Base-by-base conservation (phyloP, 1,284 basidiomycete species). In the Trametes polyzona region DNA sequence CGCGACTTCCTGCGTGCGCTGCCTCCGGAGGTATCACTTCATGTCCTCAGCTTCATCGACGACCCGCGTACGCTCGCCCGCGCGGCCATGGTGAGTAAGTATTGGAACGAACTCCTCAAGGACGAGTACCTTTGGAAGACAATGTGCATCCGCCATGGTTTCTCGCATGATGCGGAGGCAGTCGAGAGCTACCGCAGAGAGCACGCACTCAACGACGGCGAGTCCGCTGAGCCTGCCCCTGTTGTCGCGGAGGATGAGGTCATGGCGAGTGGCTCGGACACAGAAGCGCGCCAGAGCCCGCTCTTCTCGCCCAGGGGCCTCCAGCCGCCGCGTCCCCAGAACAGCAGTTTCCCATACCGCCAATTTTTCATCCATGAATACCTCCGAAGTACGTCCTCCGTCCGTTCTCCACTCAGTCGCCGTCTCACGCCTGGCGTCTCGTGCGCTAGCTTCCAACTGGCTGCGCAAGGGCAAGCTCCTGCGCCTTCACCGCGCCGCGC, bases 71-170 rank as follows among this genome's bases (percentile, higher is more conserved):
- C 92, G 0, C 84, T 98, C 5, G 80, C 86, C 0, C 76, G 91
- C 7, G 90, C 90, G 0, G 80, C 83, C 39, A 80, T 83, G 46
- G 96, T 98, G 24, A 92, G 87, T 64, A 79, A 80, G 47, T 82
- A 82, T 56, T 98, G 96, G 96, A 76, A 83, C 41, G 76, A 75
- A 10, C 81, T 98, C 4, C 80, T 91, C n/a, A 78, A 82, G 53
- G 95, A 96, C 68, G 94, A 97, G 64, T 81, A 79, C 58, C 79
- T 93, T 3, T 98, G 96, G 96, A 87, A 85, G 71, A 71, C 81
- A 21, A 86, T 97, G 85, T 95, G 92, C 68, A 74, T 80, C 40
- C 68, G 76, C 10, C 82, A 84, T 63, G 82, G 80, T 3, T 90
- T 87, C 67, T 74, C 73, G 30, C 42, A 49, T 14, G 57, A 63